Conservation (phyloP, 2,329 filamentous ascomycete species). For the Onygenales sp. region DNA sequence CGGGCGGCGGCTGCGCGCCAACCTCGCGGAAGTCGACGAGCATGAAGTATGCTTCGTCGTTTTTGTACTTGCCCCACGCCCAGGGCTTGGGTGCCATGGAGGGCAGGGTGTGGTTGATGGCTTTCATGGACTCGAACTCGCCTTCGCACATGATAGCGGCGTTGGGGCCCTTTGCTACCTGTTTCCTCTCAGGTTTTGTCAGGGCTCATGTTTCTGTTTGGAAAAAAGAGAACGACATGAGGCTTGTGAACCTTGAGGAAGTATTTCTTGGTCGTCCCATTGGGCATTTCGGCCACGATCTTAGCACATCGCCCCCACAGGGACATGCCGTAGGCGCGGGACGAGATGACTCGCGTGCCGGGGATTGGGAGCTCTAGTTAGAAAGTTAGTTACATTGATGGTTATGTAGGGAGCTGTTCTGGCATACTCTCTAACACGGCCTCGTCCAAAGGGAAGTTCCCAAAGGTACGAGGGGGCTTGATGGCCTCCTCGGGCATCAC, state of each 20-base stretch:
- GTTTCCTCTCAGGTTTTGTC: neutral
- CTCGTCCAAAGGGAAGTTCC: slow-evolving; percentile 3
- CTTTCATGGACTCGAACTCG: slow-evolving; percentile 12
- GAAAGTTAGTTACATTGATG: neutral
- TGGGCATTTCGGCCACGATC: neutral
- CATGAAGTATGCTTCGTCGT: slow-evolving; percentile 14
- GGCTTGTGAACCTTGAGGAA: slow-evolving; percentile 6
- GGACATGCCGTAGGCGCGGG: slow-evolving; percentile 7
- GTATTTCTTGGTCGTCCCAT: slow-evolving; percentile 4
- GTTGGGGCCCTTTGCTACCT: neutral
- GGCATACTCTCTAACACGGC: slow-evolving; percentile 4
- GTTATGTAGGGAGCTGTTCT: neutral
- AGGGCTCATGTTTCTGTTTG: no score
- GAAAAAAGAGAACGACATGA: neutral
- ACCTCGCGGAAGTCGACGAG: slow-evolving; percentile 14
- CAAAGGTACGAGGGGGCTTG: neutral
- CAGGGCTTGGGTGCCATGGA: slow-evolving; percentile 8
- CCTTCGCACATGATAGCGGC: slow-evolving; percentile 8
- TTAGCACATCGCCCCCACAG: slow-evolving; percentile 6
- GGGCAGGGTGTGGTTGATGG: slow-evolving; percentile 9
- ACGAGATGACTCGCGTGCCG: slow-evolving; percentile 4
- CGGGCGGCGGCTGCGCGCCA: slow-evolving; percentile 12
- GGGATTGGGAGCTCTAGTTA: slow-evolving; percentile 4
- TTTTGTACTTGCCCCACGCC: slow-evolving; percentile 11
- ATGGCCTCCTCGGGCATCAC: slow-evolving; percentile 1